These are phyloP conservation scores for Gamarada debralockiae DNA, from an alignment of 495 filamentous ascomycete species.

Conservation along the genomic window DNA sequence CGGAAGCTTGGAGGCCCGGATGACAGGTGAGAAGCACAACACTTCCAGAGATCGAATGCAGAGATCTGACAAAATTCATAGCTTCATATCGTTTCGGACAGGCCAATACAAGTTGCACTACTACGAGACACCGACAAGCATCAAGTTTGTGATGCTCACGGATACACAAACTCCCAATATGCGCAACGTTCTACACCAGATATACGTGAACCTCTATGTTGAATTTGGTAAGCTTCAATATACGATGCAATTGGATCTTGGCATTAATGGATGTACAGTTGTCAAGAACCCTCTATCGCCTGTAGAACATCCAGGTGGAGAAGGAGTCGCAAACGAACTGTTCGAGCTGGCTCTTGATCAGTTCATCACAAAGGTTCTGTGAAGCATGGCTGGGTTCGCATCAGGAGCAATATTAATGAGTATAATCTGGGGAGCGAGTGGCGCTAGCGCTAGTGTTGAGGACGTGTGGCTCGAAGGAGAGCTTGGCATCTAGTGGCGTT, in stretches of 20 bases:
- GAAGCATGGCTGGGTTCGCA: not conserved
- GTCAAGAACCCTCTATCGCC: conserved; percentile 93
- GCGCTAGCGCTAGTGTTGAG: not conserved
- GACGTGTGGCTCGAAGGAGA: not conserved
- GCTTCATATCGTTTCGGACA: conserved; percentile 86
- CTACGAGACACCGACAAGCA: conserved; percentile 93
- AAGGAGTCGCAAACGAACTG: conserved; percentile 88
- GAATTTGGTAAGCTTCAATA: conserved; percentile 68
- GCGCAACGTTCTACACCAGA: conserved; percentile 91
- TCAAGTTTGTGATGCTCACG: conserved; percentile 96
- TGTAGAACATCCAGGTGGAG: conserved; percentile 80
- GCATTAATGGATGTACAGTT: conserved; percentile 46
- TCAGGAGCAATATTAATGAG: not conserved
- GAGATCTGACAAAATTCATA: conserved; percentile 27
- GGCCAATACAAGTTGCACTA: conserved; percentile 97
- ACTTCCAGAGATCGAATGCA: no score
- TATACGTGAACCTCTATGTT: conserved; percentile 95
- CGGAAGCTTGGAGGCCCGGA: conserved; percentile 88
- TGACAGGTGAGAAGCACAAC: conserved; percentile 53
- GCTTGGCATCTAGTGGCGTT: not conserved
- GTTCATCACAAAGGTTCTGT: conserved; percentile 54
- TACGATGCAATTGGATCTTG: conserved; percentile 1
- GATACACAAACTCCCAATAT: conserved; percentile 87
- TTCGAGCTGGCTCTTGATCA: conserved; percentile 91
- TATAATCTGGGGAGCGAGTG: not conserved